Percentiles rank a stretch among this genome's conserved stretches.
These are phyloP conservation scores for Rubroboletus pulcherrimus DNA, from an alignment of 768 basidiomycete species.

Conservation along the genomic window DNA sequence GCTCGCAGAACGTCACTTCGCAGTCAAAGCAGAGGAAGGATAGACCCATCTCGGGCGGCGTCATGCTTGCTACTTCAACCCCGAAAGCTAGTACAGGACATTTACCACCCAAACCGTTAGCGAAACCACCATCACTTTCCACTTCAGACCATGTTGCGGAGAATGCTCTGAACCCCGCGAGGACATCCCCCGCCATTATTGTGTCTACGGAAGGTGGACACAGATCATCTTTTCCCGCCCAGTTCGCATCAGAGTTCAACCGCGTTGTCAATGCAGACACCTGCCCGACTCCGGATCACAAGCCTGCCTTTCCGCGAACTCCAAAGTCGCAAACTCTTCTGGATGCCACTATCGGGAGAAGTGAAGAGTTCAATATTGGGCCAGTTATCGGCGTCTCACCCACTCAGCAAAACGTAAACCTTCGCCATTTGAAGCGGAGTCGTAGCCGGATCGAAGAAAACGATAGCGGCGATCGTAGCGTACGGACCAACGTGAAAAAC, in stretches of 20 bases:
- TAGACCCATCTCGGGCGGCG: slow-evolving; percentile 14
- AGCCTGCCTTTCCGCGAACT: slow-evolving; percentile 11
- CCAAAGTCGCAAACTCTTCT: slow-evolving; percentile 26
- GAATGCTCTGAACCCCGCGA: not conserved
- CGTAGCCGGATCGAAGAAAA: slow-evolving; percentile 27
- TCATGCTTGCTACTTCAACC: slow-evolving; percentile 12
- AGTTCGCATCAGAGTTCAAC: slow-evolving; percentile 16
- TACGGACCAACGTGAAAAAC: slow-evolving; percentile 18
- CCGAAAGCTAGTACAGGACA: not conserved
- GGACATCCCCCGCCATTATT: slow-evolving; percentile 5
- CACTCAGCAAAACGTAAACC: slow-evolving; percentile 26
- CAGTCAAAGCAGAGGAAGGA: slow-evolving; percentile 3
- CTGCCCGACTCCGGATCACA: slow-evolving; percentile 8
- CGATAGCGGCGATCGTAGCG: slow-evolving; percentile 29
- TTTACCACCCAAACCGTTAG: slow-evolving; percentile 1
- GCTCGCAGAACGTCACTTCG: not conserved
- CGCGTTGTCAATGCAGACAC: not conserved
- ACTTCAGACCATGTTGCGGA: not conserved
- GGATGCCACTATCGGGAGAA: slow-evolving; percentile 1
- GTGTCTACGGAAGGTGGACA: slow-evolving; percentile 12
- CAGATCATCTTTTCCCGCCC: slow-evolving; percentile 5
- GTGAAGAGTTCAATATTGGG: slow-evolving; percentile 21
- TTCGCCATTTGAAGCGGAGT: slow-evolving; percentile 29
- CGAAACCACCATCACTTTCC: not conserved
- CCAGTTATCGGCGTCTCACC: slow-evolving; percentile 23